Percentiles rank a stretch among this genome's conserved stretches.
phyloP scores from a whole-genome alignment of 768 basidiomycete species.

The Leccinum rimulosum region DNA sequence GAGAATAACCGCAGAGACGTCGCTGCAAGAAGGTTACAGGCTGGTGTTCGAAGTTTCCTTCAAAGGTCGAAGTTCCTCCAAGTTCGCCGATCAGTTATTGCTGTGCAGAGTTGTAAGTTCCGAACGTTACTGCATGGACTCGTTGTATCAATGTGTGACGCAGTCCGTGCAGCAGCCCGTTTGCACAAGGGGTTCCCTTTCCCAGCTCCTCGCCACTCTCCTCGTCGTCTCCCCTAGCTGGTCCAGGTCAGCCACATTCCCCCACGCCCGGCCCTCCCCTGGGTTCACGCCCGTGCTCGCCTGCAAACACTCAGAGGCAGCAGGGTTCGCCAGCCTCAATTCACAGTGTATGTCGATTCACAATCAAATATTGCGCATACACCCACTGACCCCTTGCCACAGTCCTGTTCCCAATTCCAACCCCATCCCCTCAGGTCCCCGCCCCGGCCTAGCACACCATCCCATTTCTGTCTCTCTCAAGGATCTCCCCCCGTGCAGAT shows the following conservation, averaged over 20 bases:
- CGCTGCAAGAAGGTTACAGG: constrained; percentile 77
- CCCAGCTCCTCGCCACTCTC: constrained; percentile 7
- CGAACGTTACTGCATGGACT: background rate
- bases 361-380: background rate
- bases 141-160: constrained; percentile 6
- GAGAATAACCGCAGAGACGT: constrained; percentile 68
- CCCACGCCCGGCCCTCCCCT: background rate
- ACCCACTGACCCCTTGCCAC: background rate
- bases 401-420: constrained; percentile 9
- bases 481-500: constrained; percentile 1
- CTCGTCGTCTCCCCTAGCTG: constrained; percentile 14
- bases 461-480: constrained; percentile 6
- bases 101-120: constrained; percentile 83
- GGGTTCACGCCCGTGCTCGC: constrained; percentile 3
- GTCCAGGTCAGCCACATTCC: background rate
- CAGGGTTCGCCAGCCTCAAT: constrained; percentile 12
- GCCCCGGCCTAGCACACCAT: constrained; percentile 1
- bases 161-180: constrained; percentile 8
- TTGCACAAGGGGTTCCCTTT: constrained; percentile 14
- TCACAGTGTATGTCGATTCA: constrained; percentile 11
- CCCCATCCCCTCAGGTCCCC: constrained; percentile 1
- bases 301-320: constrained; percentile 2
- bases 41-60: constrained; percentile 63
- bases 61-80: constrained; percentile 71
- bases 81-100: constrained; percentile 57